Conservation (phyloP, 1,284 basidiomycete species). For the Moesziomyces globuligerus region DNA sequence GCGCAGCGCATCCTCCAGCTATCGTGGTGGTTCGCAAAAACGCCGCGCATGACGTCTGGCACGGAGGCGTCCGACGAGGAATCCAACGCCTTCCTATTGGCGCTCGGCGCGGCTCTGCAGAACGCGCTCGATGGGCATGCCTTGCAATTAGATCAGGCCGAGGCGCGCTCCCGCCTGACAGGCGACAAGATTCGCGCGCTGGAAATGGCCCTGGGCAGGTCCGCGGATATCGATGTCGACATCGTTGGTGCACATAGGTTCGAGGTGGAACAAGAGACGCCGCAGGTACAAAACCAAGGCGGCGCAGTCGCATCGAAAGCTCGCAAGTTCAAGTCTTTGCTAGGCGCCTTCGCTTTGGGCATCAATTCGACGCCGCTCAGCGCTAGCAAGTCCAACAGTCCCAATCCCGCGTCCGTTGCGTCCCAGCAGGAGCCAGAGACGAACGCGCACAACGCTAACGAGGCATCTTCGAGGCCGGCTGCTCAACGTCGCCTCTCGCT, state of each 20-base stretch:
- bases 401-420: not conserved
- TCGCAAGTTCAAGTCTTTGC: slow-evolving; percentile 39
- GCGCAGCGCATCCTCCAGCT: slow-evolving; percentile 31
- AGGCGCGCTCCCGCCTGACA: slow-evolving; percentile 15
- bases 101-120: slow-evolving; percentile 9
- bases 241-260: slow-evolving; percentile 14
- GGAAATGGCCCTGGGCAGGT: slow-evolving; percentile 17
- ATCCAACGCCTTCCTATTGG: slow-evolving; percentile 1
- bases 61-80: slow-evolving; percentile 1
- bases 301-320: slow-evolving; percentile 22
- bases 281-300: not conserved
- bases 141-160: slow-evolving; percentile 9
- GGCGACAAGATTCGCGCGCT: slow-evolving; percentile 15
- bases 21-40: slow-evolving; percentile 31
- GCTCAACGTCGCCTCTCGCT: slow-evolving; percentile 18
- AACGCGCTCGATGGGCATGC: slow-evolving; percentile 11
- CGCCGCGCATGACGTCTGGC: slow-evolving; percentile 11
- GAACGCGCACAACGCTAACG: not conserved
- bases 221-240: slow-evolving; percentile 12
- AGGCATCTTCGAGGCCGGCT: not conserved
- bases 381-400: slow-evolving; percentile 3
- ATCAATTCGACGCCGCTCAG: slow-evolving; percentile 26
- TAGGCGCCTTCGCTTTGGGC: slow-evolving; percentile 25
- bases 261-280: slow-evolving; percentile 11
- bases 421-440: slow-evolving; percentile 12